Conservation (phyloP, 495 filamentous ascomycete genomes). For the Aspergillus sparsus region DNA sequence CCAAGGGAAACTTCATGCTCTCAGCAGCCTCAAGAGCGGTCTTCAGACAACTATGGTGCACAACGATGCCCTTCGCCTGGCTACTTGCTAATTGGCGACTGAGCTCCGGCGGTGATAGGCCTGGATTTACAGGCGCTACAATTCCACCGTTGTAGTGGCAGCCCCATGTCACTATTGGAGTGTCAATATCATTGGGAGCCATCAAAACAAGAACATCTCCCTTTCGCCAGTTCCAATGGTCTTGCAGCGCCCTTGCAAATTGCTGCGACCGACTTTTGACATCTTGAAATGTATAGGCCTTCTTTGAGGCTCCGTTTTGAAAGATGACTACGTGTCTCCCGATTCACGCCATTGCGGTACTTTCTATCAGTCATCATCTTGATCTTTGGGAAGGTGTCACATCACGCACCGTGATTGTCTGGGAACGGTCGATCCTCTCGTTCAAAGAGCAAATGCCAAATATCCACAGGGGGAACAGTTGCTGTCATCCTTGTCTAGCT, state of each 20-base stretch:
- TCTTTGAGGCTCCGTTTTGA: slow-evolving; percentile 1
- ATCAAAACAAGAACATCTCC: slow-evolving; percentile 68
- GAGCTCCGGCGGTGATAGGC: slow-evolving; percentile 75
- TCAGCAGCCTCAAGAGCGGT: slow-evolving; percentile 61
- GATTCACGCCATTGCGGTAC: neutral
- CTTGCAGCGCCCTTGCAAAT: slow-evolving; percentile 71
- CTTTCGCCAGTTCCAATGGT: slow-evolving; percentile 70
- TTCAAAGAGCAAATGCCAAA: slow-evolving; percentile 61
- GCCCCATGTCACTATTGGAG: slow-evolving; percentile 68
- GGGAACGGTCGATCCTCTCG: slow-evolving; percentile 58
- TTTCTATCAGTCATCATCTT: too few species aligned
- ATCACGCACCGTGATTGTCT: slow-evolving; percentile 37
- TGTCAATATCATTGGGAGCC: slow-evolving; percentile 69
- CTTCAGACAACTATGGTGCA: slow-evolving; percentile 60
- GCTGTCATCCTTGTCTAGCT: slow-evolving; percentile 4
- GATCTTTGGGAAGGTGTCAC: neutral
- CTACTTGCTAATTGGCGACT: slow-evolving; percentile 76
- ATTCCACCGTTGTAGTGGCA: slow-evolving; percentile 73
- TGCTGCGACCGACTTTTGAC: slow-evolving; percentile 24
- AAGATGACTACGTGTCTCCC: slow-evolving; percentile 3
- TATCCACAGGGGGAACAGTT: neutral
- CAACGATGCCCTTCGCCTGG: slow-evolving; percentile 68
- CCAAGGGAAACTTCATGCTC: slow-evolving; percentile 59
- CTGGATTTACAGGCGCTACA: slow-evolving; percentile 77
- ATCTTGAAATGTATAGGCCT: neutral